Percentiles rank a stretch among this genome's conserved stretches.
phyloP scores from a whole-genome alignment of 805 yeast genomes.

The Komagataella phaffii region DNA sequence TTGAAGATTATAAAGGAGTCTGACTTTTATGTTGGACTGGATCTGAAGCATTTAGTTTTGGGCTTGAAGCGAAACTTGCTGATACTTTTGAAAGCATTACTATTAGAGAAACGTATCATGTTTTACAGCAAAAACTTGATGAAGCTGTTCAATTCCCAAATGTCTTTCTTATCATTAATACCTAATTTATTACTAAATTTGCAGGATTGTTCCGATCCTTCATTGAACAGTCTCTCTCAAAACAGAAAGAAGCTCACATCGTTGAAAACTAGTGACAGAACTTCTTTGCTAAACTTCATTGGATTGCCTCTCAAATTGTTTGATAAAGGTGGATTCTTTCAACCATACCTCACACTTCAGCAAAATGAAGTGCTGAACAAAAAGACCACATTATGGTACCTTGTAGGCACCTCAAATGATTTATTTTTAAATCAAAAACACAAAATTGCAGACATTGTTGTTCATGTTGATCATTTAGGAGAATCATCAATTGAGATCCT shows the following conservation, averaged over 20 bases:
- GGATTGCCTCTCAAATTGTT: constrained; percentile 85
- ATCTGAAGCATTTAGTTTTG: constrained; percentile 49
- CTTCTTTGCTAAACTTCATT: constrained; percentile 62
- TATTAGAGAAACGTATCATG: constrained; percentile 62
- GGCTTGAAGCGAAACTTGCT: constrained; percentile 47
- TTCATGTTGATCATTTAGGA: constrained; percentile 44
- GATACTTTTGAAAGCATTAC: constrained; percentile 59
- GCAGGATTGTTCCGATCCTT: constrained; percentile 71
- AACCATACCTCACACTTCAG: constrained; percentile 90
- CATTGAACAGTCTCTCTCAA: constrained; percentile 32
- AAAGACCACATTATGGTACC: constrained; percentile 43
- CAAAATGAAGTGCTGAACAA: constrained; percentile 65
- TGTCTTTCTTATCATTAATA: constrained; percentile 68
- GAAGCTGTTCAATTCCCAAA: constrained; percentile 68
- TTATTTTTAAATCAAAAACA: constrained; percentile 53
- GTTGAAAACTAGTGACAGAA: constrained; percentile 64
- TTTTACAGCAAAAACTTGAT: constrained; percentile 76
- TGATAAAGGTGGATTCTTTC: constrained; percentile 77
- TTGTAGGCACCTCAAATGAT: constrained; percentile 83
- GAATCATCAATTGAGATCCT: constrained; percentile 28
- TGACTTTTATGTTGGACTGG: constrained; percentile 62
- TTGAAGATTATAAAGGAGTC: constrained; percentile 26
- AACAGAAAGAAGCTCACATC: constrained; percentile 46
- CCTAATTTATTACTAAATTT: constrained; percentile 68
- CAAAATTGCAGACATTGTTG: constrained; percentile 53